Evolutionary conservation across 139 green algal genomes (phyloP).

Genomic region (Edaphochlamys debaryana): DNA sequence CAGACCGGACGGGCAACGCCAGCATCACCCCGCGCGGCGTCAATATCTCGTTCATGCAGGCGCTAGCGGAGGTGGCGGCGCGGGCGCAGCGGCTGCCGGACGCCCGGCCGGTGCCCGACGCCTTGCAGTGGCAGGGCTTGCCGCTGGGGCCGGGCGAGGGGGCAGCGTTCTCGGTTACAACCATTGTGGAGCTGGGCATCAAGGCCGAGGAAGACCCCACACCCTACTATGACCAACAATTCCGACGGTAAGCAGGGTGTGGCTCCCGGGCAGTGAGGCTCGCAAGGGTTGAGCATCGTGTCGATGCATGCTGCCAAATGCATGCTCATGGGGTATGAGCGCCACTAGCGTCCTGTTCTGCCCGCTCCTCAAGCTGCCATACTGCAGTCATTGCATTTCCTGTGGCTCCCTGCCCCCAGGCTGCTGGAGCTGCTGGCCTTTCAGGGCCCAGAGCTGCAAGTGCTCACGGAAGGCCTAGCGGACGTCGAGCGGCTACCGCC

Average conservation of each 20-base stretch:
- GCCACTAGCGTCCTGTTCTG: too few species aligned
- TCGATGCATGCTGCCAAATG: too few species aligned
- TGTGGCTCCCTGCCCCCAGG: background rate
- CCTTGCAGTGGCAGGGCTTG: background rate
- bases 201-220: too few species aligned
- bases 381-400: too few species aligned
- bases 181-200: too few species aligned
- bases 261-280: background rate
- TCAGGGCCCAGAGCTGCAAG: background rate
- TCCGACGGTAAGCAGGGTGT: too few species aligned
- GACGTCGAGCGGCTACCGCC: background rate
- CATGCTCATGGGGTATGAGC: too few species aligned
- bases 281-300: background rate
- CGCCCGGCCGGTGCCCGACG: background rate
- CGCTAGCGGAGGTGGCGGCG: background rate
- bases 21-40: background rate
- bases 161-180: too few species aligned
- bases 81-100: background rate
- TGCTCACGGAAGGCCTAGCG: background rate
- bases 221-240: too few species aligned
- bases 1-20: background rate
- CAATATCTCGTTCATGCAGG: background rate
- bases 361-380: too few species aligned
- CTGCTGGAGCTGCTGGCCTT: constrained; percentile 26
- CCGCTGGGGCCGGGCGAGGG: background rate